A percentile compares a stretch with the other conserved stretches of the same genome.
Evolutionary conservation across 352 stramenopile species (phyloP).

Genomic region (Globisporangium canariense): DNA sequence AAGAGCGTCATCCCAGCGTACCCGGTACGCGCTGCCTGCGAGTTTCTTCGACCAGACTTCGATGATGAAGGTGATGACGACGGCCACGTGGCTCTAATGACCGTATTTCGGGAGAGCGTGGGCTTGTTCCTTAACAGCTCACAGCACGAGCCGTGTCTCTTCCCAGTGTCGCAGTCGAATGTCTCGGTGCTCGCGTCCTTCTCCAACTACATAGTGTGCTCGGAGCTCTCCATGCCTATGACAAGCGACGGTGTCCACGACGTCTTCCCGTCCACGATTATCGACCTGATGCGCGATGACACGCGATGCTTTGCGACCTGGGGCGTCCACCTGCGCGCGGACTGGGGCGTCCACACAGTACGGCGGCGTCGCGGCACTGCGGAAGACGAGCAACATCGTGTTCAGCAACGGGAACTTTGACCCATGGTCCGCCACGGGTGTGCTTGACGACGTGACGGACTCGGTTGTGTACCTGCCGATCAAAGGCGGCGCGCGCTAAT

Average conservation of each 20-base stretch:
- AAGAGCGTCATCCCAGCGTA: slow-evolving; percentile 32
- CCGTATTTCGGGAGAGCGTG: slow-evolving; percentile 33
- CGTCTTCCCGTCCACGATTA: slow-evolving; percentile 25
- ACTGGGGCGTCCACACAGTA: slow-evolving; percentile 45
- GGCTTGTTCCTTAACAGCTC: slow-evolving; percentile 50
- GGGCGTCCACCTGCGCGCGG: slow-evolving; percentile 42
- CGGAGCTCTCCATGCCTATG: slow-evolving; percentile 48
- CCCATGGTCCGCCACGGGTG: slow-evolving; percentile 51
- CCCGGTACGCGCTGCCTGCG: slow-evolving; percentile 35
- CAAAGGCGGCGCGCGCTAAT: slow-evolving; percentile 55
- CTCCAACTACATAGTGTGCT: slow-evolving; percentile 48
- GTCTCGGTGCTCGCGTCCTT: slow-evolving; percentile 33
- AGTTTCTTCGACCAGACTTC: slow-evolving; percentile 29
- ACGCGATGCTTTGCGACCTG: slow-evolving; percentile 32
- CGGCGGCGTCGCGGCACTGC: slow-evolving; percentile 45
- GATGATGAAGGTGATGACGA: slow-evolving; percentile 9
- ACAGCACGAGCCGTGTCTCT: slow-evolving; percentile 29
- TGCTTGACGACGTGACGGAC: slow-evolving; percentile 33
- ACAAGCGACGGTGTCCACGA: slow-evolving; percentile 36
- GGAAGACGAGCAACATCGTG: slow-evolving; percentile 53
- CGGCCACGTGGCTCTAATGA: slow-evolving; percentile 18
- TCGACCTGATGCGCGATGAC: slow-evolving; percentile 30
- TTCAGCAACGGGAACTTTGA: slow-evolving; percentile 69
- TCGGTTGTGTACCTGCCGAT: slow-evolving; percentile 56
- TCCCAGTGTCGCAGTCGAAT: slow-evolving; percentile 25